A percentile compares a stretch with the other conserved stretches of the same genome.
These are phyloP conservation scores for Phaeotremella skinneri DNA, from an alignment of 768 basidiomycete genomes.

Conservation along the genomic window DNA sequence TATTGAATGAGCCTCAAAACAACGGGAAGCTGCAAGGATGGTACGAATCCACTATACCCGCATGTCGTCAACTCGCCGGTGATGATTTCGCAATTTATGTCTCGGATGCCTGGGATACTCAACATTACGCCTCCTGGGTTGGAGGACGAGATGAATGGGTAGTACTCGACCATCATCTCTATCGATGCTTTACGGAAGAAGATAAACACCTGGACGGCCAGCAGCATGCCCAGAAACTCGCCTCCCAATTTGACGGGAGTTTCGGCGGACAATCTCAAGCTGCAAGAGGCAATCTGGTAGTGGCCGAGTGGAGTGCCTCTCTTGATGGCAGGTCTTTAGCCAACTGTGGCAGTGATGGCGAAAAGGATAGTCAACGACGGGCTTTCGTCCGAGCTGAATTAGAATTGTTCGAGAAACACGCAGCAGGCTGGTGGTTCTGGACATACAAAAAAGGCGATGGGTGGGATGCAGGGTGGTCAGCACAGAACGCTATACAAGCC, in stretches of 20 bases:
- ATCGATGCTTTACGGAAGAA: conserved; percentile 68
- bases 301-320: conserved; percentile 78
- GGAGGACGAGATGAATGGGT: conserved; percentile 59
- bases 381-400: conserved; percentile 66
- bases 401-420: conserved; percentile 61
- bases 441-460: conserved; percentile 68
- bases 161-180: conserved; percentile 77
- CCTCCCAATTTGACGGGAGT: conserved; percentile 53
- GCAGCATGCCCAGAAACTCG: conserved; percentile 59
- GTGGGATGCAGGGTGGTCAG: conserved; percentile 73
- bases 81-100: conserved; percentile 67
- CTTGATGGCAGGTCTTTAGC: conserved; percentile 65
- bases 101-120: conserved; percentile 71
- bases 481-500: conserved; percentile 62
- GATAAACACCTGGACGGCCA: conserved; percentile 61
- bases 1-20: conserved; percentile 63
- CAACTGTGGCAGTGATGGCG: conserved; percentile 53
- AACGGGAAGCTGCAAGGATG: conserved; percentile 59
- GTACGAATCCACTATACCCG: conserved; percentile 62
- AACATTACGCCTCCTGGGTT: conserved; percentile 63
- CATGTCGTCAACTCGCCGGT: conserved; percentile 57
- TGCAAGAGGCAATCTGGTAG: conserved; percentile 59
- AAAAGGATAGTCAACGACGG: conserved; percentile 55
- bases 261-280: conserved; percentile 53
- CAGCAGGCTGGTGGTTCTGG: conserved; percentile 82